These are phyloP conservation scores for Nicotiana paniculata DNA, from an alignment of 257 asterid species.

Conservation along the genomic window DNA sequence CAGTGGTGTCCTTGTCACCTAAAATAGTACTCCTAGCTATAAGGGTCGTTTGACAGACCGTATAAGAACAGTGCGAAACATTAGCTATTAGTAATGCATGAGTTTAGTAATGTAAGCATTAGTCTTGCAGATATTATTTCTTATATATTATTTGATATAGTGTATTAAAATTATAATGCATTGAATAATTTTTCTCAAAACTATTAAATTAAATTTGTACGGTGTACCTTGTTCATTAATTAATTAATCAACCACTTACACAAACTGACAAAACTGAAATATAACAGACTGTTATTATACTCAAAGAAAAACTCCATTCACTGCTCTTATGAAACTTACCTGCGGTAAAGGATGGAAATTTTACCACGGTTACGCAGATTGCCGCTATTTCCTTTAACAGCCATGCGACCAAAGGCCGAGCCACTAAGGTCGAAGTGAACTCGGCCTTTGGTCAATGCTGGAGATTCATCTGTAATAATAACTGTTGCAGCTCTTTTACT, in stretches of 20 bases:
- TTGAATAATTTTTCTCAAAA: not conserved
- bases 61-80: too few relatives aligned
- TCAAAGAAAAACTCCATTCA: too few relatives aligned
- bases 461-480: constrained; percentile 85
- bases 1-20: constrained; percentile 3
- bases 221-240: not conserved
- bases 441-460: constrained; percentile 56
- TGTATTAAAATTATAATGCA: too few relatives aligned
- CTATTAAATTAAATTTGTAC: not conserved
- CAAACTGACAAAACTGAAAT: constrained; percentile 36
- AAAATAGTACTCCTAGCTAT: not conserved
- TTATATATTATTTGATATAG: too few relatives aligned
- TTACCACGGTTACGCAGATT: constrained; percentile 80
- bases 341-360: constrained; percentile 57
- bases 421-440: constrained; percentile 91
- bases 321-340: constrained; percentile 27
- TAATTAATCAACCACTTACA: constrained; percentile 2
- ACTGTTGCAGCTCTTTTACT: constrained; percentile 83
- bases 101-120: too few relatives aligned
- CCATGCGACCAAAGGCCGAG: constrained; percentile 92
- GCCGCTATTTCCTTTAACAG: constrained; percentile 55
- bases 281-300: not conserved
- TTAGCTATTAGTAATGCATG: too few relatives aligned
- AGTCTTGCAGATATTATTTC: too few relatives aligned
- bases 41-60: too few relatives aligned